Evolutionary conservation across 352 stramenopile genomes (phyloP), one percentile per base, ranked within the genome.

Genomic region (Phytophthora constricta): DNA sequence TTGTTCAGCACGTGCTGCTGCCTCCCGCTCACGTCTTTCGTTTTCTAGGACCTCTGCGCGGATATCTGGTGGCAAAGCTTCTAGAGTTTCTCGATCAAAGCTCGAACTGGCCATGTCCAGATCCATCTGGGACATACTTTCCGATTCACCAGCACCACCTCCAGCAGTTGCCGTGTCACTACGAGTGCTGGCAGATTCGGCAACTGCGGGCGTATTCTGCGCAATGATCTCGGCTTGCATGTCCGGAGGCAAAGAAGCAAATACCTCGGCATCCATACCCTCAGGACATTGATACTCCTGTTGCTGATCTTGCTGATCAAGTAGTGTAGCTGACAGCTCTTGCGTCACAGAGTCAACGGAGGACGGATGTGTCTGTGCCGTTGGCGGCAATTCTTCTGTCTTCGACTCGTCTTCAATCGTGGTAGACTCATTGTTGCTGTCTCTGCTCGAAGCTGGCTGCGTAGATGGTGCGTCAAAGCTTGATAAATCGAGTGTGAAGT

Each of bases 211-310:
- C 17, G 77, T 70, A 42, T 82, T 82, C 62, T 98, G 86, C 3
- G 89, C 87, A 41, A 98, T 68, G 59, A 99, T 96, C 70, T 99
- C 97, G 51, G 91, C 85, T 76, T 99, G 97, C 96, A 99, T 98
- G 58, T 99, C 97, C 3, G 88, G 48, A 37, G 97, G 97, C 46
- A 99, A 78, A 16, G 86, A 97, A 25, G 89, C 85, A 72, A 99
- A 99, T 1, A 99, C 97, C 71, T 99, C 97, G 19, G 84, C 82
- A 82, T 99, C 97, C 70, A 99, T 97, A 25, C 97, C 97, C 61
- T 97, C 91, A 4, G 97, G 97, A 57, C 96, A 99, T 42, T 74
- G 72, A 9, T 82, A 70, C 19, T 62, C 53, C 13, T 64, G 62
- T 28, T 62, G 55, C 37, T 70, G 58, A n/a, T 70, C 69, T 27